phyloP scores from a whole-genome alignment of 495 filamentous ascomycete species.

The Aspergillus asperescens region DNA sequence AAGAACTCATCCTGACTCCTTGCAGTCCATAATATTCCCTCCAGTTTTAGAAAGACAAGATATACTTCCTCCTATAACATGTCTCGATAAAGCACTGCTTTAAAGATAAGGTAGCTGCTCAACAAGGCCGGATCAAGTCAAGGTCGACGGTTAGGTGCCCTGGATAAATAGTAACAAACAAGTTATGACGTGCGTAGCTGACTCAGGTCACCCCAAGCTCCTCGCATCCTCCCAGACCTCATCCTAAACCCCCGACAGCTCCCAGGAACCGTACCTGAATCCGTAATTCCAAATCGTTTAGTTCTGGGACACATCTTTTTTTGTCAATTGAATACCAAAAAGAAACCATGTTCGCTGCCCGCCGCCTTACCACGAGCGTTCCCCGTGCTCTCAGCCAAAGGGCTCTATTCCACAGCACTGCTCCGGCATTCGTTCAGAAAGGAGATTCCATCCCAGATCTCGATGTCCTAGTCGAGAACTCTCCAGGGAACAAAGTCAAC shows the following conservation, averaged over 20 bases:
- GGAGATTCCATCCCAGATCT: constrained; percentile 61
- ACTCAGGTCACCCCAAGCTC: constrained; percentile 8
- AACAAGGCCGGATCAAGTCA: neutral
- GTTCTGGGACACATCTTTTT: too few relatives aligned
- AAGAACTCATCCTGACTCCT: too few relatives aligned
- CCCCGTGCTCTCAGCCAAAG: constrained; percentile 34
- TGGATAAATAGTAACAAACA: neutral
- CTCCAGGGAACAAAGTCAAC: constrained; percentile 79
- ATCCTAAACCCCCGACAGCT: neutral
- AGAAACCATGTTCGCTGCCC: constrained; percentile 39
- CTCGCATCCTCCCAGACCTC: constrained; percentile 3
- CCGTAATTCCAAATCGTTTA: too few relatives aligned
- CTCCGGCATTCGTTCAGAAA: constrained; percentile 51
- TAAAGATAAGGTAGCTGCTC: neutral
- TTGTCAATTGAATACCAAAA: neutral
- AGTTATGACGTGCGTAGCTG: constrained; percentile 5
- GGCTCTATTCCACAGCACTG: constrained; percentile 49
- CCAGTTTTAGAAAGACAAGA: too few relatives aligned
- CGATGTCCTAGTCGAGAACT: constrained; percentile 53
- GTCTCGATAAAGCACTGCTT: too few relatives aligned
- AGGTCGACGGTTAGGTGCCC: neutral
- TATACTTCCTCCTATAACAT: too few relatives aligned
- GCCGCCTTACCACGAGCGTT: constrained; percentile 33
- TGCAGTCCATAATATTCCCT: too few relatives aligned
- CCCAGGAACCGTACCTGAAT: constrained; percentile 11